Evolutionary conservation across 805 yeast species (phyloP).

Genomic region (Saccharomycopsis oosterbeekiorum): DNA sequence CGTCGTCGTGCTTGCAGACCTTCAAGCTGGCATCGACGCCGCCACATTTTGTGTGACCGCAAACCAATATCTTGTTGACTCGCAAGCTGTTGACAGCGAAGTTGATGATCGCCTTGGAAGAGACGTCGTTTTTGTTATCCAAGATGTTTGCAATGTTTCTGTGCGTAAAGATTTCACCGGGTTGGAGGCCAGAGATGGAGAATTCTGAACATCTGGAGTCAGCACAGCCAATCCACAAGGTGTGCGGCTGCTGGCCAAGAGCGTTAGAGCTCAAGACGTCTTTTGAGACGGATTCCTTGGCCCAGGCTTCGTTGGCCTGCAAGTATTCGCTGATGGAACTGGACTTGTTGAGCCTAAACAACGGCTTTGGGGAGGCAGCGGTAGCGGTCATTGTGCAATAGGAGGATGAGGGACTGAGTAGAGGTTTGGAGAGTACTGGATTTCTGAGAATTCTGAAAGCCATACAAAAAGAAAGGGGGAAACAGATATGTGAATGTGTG

Average conservation of each 20-base stretch:
- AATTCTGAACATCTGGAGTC: constrained; percentile 82
- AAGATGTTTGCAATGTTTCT: constrained; percentile 81
- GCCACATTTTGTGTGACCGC: constrained; percentile 95
- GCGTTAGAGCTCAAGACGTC: constrained; percentile 37
- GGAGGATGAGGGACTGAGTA: not conserved
- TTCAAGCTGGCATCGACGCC: constrained; percentile 72
- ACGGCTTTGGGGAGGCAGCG: not conserved
- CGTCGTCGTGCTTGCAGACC: constrained; percentile 31
- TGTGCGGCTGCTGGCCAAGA: constrained; percentile 84
- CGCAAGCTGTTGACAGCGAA: constrained; percentile 79
- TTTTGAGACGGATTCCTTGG: not conserved
- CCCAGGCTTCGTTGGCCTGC: constrained; percentile 13
- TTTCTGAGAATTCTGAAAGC: not conserved
- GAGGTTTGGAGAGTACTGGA: not conserved
- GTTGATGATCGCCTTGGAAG: constrained; percentile 71
- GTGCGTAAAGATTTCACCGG: constrained; percentile 86
- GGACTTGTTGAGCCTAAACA: constrained; percentile 1
- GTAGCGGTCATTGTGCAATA: not conserved
- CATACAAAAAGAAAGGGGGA: not conserved
- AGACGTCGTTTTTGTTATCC: constrained; percentile 53
- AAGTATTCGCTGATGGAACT: constrained; percentile 13
- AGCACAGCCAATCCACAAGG: constrained; percentile 89
- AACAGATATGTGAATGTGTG: too few species aligned
- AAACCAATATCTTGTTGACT: constrained; percentile 70
- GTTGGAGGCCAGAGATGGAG: constrained; percentile 59